A percentile compares a stretch with the other conserved stretches of the same genome.
Evolutionary conservation across 768 basidiomycete genomes (phyloP).

Genomic region (Rhizopogon vesiculosus): DNA sequence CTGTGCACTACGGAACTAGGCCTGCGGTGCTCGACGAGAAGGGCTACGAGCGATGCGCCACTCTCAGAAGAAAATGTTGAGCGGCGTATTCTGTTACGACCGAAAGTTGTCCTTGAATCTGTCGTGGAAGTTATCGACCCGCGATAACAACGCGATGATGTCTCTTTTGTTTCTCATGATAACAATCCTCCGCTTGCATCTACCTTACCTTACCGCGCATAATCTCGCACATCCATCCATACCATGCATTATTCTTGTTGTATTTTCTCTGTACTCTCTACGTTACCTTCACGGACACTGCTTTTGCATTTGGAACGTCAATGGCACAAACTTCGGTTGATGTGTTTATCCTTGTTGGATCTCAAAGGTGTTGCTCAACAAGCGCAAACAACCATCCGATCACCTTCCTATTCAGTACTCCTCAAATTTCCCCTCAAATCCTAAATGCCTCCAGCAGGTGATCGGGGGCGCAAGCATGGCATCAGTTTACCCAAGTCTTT

Average conservation of each 20-base stretch:
- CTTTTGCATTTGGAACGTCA: background rate
- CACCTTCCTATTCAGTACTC: background rate
- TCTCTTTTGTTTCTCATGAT: background rate
- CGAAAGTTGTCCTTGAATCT: constrained; percentile 78
- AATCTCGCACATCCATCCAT: background rate
- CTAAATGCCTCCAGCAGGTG: constrained; percentile 2
- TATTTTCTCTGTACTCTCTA: constrained; percentile 10
- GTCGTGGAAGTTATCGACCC: constrained; percentile 48
- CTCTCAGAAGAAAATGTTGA: constrained; percentile 45
- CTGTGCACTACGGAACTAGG: constrained; percentile 72
- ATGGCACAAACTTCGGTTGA: background rate
- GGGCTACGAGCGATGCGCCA: constrained; percentile 16
- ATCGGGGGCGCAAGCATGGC: constrained; percentile 10
- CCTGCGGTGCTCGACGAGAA: constrained; percentile 57
- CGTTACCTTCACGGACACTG: constrained; percentile 9
- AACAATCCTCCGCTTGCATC: background rate
- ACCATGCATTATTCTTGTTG: background rate
- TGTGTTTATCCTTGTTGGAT: constrained; percentile 6
- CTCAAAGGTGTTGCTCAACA: background rate
- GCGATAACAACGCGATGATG: constrained; percentile 19
- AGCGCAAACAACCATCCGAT: background rate
- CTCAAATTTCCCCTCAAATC: background rate
- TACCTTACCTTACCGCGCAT: background rate
- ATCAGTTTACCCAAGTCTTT: constrained; percentile 24
- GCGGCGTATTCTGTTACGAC: constrained; percentile 55